Evolutionary conservation across 768 basidiomycete genomes (phyloP), one percentile per base, ranked within the genome.

Genomic region (Russula sp.): DNA sequence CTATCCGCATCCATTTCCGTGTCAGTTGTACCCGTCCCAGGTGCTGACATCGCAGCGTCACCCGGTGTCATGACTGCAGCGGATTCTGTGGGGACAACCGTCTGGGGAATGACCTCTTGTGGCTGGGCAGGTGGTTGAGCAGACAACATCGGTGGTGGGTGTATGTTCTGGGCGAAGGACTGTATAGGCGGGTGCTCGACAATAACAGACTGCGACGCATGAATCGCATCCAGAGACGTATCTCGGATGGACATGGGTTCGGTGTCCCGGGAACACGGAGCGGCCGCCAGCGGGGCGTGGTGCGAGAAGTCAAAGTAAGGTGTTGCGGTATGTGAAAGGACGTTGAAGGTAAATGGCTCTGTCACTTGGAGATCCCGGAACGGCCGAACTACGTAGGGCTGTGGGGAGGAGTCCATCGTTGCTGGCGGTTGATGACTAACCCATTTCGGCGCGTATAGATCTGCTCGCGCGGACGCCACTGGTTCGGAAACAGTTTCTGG

Each of bases 251-350:
- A n/a, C 0, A 18, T 52, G 31, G 11, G 14, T 53, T 45, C 51
- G 4, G 40, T 6, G n/a, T 20, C 22, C 11, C 22, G 40, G 1
- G 35, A 20, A 49, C 4, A 49, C 31, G 53, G 27, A 22, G 18
- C 18, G n/a, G 20, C 9, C 22, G 47, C 6, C 8, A 18, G 13
- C 11, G 31, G 31, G 2, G 11, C 18, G 9, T 49, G 52, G 18
- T 16, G 34, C 32, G 62, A 58, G 18, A 59, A 58, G 37, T 54
- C 62, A 42, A 49, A 34, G 45, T 48, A 16, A 40, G 57, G 50
- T 13, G 5, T 39, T 3, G 40, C 31, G 9, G 18, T 37, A n/a
- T 61, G 51, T 22, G 31, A 50, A n/a, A 52, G n/a, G 42, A 57
- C n/a, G 2, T 57, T 37, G 32, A 57, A 47, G 4, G 50, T 16